phyloP scores from a whole-genome alignment of 768 basidiomycete genomes.

The Scleroderma citrinum region DNA sequence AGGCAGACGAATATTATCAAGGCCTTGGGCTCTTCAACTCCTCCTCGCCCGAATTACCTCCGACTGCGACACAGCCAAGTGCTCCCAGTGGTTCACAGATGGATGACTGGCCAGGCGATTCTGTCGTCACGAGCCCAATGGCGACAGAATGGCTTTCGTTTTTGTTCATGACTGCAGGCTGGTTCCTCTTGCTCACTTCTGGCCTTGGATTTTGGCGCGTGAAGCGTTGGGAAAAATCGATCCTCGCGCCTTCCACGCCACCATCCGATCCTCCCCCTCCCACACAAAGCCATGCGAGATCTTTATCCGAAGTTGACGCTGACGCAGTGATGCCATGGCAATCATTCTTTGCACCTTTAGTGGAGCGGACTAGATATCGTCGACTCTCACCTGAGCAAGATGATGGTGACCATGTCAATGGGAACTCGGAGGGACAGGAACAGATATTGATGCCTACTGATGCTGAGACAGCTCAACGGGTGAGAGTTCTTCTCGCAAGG shows the following conservation, averaged over 20 bases:
- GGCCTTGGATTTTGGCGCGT: constrained; percentile 86
- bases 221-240: constrained; percentile 81
- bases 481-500: constrained; percentile 22
- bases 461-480: neutral
- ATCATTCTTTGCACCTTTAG: constrained; percentile 22
- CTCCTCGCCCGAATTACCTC: constrained; percentile 18
- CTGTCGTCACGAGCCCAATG: constrained; percentile 48
- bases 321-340: constrained; percentile 17
- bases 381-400: constrained; percentile 21
- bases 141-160: constrained; percentile 95
- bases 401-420: constrained; percentile 24
- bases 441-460: constrained; percentile 20
- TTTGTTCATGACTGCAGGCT: constrained; percentile 87
- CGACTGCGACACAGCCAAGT: constrained; percentile 13
- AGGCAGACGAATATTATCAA: constrained; percentile 40
- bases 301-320: constrained; percentile 15
- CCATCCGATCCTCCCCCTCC: constrained; percentile 33
- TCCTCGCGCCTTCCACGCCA: constrained; percentile 44
- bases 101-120: constrained; percentile 31
- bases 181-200: constrained; percentile 88
- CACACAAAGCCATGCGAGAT: constrained; percentile 5
- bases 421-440: constrained; percentile 15
- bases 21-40: constrained; percentile 18
- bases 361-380: neutral
- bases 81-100: constrained; percentile 4